These are phyloP conservation scores for Endogone sp. DNA, from an alignment of 192 early-diverging fungal species.

Conservation along the genomic window DNA sequence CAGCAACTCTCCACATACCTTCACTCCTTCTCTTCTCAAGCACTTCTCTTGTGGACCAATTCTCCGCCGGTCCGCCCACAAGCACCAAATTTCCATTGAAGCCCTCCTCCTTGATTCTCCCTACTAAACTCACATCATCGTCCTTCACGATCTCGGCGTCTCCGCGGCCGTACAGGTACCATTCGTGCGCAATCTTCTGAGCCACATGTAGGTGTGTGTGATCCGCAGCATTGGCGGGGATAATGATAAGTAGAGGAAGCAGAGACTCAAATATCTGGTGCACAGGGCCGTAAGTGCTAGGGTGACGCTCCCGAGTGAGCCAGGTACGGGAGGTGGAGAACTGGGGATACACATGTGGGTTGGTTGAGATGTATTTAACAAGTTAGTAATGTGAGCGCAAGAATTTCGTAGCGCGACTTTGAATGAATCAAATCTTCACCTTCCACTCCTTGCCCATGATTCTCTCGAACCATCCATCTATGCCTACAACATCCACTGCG, in stretches of 20 bases:
- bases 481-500: slow-evolving; percentile 24
- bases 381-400: too few relatives aligned
- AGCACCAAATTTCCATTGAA: slow-evolving; percentile 51
- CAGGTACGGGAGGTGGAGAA: slow-evolving; percentile 8
- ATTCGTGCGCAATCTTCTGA: slow-evolving; percentile 54
- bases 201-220: slow-evolving; percentile 42
- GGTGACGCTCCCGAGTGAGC: slow-evolving; percentile 42
- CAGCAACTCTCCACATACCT: too few relatives aligned
- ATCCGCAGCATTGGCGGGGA: slow-evolving; percentile 20
- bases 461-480: neutral
- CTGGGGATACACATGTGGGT: too few relatives aligned
- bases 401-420: too few relatives aligned
- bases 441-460: neutral
- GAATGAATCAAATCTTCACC: neutral
- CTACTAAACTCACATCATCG: slow-evolving; percentile 35
- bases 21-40: slow-evolving; percentile 1
- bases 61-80: slow-evolving; percentile 57
- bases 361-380: too few relatives aligned
- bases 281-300: slow-evolving; percentile 64
- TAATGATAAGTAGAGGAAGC: slow-evolving; percentile 48
- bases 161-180: slow-evolving; percentile 63
- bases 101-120: neutral
- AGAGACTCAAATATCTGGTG: slow-evolving; percentile 31
- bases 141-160: slow-evolving; percentile 58
- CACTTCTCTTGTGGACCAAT: slow-evolving; percentile 39